These are phyloP conservation scores for Cladosporium oxysporum DNA, from an alignment of 2,329 filamentous ascomycete species.

Conservation along the genomic window DNA sequence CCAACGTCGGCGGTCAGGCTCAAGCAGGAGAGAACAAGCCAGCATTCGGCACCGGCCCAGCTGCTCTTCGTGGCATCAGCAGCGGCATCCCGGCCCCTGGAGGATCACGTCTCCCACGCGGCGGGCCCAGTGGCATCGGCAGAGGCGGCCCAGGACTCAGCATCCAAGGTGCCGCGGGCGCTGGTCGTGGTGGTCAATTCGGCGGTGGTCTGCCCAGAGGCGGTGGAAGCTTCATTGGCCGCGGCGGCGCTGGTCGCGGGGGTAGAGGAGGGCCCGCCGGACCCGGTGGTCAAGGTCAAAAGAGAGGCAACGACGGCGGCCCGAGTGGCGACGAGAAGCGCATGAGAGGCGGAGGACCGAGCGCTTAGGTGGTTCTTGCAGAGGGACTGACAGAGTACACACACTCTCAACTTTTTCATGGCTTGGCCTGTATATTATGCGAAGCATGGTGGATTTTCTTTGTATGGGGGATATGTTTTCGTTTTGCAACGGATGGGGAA, in stretches of 20 bases:
- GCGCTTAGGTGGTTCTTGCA: background rate
- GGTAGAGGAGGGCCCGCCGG: conserved; percentile 3
- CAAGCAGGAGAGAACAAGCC: conserved; percentile 17
- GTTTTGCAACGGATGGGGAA: background rate
- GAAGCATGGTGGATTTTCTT: conserved; percentile 1
- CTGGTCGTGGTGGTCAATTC: conserved; percentile 12
- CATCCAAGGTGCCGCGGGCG: conserved; percentile 12
- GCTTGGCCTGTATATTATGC: conserved; percentile 7
- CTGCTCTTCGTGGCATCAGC: conserved; percentile 25
- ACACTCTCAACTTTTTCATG: background rate
- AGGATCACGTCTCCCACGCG: conserved; percentile 30
- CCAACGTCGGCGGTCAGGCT: conserved; percentile 20
- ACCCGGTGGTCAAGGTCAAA: conserved; percentile 2
- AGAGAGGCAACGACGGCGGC: conserved; percentile 15
- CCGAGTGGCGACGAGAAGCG: conserved; percentile 21
- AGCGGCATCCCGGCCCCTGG: conserved; percentile 29
- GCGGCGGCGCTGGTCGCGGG: conserved; percentile 28
- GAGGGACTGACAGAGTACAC: background rate
- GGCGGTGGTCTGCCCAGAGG: conserved; percentile 20
- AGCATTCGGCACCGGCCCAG: conserved; percentile 28
- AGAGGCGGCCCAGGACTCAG: conserved; percentile 24
- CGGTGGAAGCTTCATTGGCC: conserved; percentile 11
- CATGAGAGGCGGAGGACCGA: conserved; percentile 10
- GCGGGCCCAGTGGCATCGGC: conserved; percentile 24
- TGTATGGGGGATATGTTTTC: background rate